Evolutionary conservation across 352 stramenopile genomes (phyloP), one percentile per base, ranked within the genome.

Genomic region (Phytopythium montanum): DNA sequence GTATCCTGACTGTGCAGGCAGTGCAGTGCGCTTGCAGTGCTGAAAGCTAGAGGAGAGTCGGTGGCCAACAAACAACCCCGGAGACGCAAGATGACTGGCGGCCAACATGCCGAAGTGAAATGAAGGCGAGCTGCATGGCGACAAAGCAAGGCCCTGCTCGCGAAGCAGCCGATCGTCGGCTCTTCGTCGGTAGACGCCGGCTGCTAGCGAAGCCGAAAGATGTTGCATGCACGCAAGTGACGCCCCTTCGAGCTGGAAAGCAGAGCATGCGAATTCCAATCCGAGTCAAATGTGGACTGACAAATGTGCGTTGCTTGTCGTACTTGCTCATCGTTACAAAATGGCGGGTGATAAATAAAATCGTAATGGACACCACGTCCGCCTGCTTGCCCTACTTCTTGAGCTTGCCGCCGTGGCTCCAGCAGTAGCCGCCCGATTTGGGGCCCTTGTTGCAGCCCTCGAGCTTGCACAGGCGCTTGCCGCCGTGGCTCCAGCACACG

Each of bases 391-490:
- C 52, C 73, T 78, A 90, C 73, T 93, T 93, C 64, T 87, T 88
- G 68, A 87, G 85, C 75, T 90, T 93, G 69, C 81, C 79, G 54
- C 85, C 81, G 60, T 94, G 81, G 48, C 76, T 85, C 81, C 81
- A 94, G 79, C 85, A 94, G 68, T 89, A 92, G 61, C 81, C 81
- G 51, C 85, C 81, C 4, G 79, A 89, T 66, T 92, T 94, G 53
- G 81, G 81, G 34, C 85, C 80, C 29, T 92, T 94, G 62, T 87
- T 91, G 68, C 81, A 94, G 0, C 80, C 80, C 46, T 88, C 76
- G 5, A 90, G 57, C 59, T 91, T 88, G 70, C 85, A 94, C 29
- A 87, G 77, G 13, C 85, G 80, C 72, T 91, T 92, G 56, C 81
- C 85, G 21, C 85, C 81, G 59, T 94, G 85, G 42, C 68, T 86